Conservation (phyloP, 2,329 filamentous ascomycete species). For the Cylindrodendrum hubeiense region DNA sequence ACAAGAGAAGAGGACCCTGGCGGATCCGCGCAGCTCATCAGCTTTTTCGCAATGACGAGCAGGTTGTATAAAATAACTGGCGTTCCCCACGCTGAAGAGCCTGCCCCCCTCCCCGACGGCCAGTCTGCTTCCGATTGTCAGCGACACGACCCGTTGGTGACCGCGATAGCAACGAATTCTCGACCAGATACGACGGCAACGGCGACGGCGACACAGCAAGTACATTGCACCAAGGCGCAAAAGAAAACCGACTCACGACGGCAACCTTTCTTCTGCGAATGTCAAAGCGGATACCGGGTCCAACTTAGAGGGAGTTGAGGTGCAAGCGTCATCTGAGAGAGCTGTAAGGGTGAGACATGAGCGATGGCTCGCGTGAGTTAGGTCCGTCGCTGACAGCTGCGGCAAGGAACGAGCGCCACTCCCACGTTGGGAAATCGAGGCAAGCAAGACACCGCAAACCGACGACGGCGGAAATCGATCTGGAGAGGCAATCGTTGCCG, state of each 20-base stretch:
- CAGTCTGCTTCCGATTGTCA: not conserved
- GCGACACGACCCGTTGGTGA: not conserved
- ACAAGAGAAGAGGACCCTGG: constrained; percentile 28
- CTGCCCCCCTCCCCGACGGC: constrained; percentile 4
- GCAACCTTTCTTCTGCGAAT: constrained; percentile 27
- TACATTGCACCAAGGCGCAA: not conserved
- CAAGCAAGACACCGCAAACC: constrained; percentile 11
- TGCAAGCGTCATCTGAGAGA: constrained; percentile 31
- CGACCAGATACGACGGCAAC: not conserved
- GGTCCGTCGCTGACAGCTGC: constrained; percentile 31
- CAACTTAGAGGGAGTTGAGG: constrained; percentile 24
- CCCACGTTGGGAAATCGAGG: constrained; percentile 14
- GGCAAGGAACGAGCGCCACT: constrained; percentile 23
- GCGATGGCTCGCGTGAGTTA: constrained; percentile 31
- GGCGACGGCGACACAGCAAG: not conserved
- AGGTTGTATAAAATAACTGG: constrained; percentile 40
- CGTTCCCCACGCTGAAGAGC: constrained; percentile 30
- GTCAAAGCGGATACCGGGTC: constrained; percentile 27
- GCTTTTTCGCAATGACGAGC: constrained; percentile 15
- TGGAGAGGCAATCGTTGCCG: not conserved
- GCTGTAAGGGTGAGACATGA: constrained; percentile 35
- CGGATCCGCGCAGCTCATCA: constrained; percentile 31
- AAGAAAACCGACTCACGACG: not conserved
- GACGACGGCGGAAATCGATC: not conserved
- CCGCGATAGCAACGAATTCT: not conserved